Evolutionary conservation across 1,139 yeast species (phyloP).

Genomic region (Magnusiomyces tetraspermus): DNA sequence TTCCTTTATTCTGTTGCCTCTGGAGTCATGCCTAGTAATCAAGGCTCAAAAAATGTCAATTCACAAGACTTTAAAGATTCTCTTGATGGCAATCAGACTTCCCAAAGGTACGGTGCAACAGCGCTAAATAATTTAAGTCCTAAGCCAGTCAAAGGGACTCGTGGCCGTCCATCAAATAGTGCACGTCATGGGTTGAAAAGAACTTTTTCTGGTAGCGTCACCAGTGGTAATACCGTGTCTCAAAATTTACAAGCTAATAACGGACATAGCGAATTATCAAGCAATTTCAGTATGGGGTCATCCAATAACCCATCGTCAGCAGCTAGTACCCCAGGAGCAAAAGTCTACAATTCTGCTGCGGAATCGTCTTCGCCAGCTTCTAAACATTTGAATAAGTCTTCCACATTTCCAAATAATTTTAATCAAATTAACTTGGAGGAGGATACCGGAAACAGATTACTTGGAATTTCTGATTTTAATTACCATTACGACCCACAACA

Average conservation of each 20-base stretch:
- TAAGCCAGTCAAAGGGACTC: not conserved
- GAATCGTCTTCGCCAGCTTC: not conserved
- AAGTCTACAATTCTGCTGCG: not conserved
- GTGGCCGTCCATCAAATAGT: slow-evolving; percentile 4
- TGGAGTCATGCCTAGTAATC: not conserved
- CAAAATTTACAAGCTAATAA: no score
- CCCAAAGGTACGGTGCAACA: not conserved
- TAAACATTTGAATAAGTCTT: not conserved
- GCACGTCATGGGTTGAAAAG: not conserved
- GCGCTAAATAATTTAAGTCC: not conserved
- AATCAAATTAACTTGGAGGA: no score
- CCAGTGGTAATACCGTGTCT: no score
- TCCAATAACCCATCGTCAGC: not conserved
- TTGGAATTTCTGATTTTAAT: no score
- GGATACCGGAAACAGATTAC: no score
- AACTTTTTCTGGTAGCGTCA: not conserved
- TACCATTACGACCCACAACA: no score
- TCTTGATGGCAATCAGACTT: no score
- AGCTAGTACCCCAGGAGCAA: not conserved
- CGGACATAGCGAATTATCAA: no score
- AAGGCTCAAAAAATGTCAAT: not conserved
- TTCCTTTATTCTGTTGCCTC: not conserved
- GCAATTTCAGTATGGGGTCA: no score
- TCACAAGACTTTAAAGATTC: not conserved
- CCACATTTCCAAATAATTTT: no score